These are phyloP conservation scores for Salix exigua DNA, from an alignment of 345 rosid species.

Conservation along the genomic window DNA sequence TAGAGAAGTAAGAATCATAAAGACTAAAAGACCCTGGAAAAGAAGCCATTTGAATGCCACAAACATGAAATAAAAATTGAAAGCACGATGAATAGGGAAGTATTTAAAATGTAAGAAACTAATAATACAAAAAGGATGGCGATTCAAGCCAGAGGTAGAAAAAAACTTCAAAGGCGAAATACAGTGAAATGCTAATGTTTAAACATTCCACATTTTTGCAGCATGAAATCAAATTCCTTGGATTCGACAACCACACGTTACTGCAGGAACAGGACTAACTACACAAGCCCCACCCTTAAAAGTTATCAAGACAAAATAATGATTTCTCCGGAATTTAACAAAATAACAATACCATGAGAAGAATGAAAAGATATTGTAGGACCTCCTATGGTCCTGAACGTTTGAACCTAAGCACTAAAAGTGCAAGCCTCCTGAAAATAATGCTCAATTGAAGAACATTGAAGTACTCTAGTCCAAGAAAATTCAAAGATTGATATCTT, in stretches of 20 bases:
- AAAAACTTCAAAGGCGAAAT: neutral
- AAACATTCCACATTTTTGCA: conserved; percentile 1
- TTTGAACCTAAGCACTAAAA: neutral
- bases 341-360: neutral
- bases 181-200: neutral
- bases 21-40: neutral
- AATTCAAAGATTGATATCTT: neutral
- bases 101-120: neutral
- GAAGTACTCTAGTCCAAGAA: neutral
- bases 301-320: neutral
- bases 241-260: neutral
- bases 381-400: neutral
- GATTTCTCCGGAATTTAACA: neutral
- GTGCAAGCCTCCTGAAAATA: neutral
- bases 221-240: neutral
- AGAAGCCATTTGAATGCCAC: neutral
- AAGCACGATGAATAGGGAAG: neutral
- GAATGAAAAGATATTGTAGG: neutral
- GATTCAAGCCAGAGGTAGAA: neutral
- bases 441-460: neutral
- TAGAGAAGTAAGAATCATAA: neutral
- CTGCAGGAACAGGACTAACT: neutral
- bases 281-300: neutral
- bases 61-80: neutral
- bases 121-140: neutral